Percentiles rank a stretch among this genome's conserved stretches.
phyloP scores from a whole-genome alignment of 768 basidiomycete genomes.

The Boletellus emodensis region DNA sequence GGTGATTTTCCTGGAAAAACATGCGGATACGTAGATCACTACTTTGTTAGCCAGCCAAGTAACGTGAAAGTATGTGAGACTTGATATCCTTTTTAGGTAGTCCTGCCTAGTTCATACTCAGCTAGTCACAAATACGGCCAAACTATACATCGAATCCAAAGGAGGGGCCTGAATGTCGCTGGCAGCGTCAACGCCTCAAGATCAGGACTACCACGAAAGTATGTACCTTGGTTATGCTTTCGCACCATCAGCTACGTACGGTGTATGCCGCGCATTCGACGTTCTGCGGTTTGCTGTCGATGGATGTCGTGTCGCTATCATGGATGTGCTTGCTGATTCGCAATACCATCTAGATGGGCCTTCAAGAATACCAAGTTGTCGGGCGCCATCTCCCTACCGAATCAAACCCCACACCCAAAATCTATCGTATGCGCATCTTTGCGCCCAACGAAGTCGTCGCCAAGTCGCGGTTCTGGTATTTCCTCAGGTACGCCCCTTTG shows the following conservation, averaged over 20 bases:
- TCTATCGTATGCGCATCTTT: conserved; percentile 99
- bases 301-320: conserved; percentile 29
- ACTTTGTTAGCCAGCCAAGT: too few relatives aligned
- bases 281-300: conserved; percentile 8
- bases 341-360: conserved; percentile 54
- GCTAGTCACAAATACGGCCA: conserved; percentile 25
- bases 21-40: too few relatives aligned
- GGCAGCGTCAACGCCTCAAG: conserved; percentile 28
- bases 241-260: not conserved
- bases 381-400: conserved; percentile 97
- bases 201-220: conserved; percentile 27
- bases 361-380: conserved; percentile 94
- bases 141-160: conserved; percentile 17
- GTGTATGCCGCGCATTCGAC: not conserved
- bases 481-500: conserved; percentile 64
- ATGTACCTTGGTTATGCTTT: conserved; percentile 11
- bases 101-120: conserved; percentile 5
- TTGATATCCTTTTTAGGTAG: not conserved
- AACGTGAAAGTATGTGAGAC: not conserved
- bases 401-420: conserved; percentile 90
- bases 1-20: too few relatives aligned
- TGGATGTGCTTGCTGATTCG: conserved; percentile 21
- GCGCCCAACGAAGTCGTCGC: conserved; percentile 98
- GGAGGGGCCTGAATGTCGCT: conserved; percentile 17
- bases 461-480: conserved; percentile 99